phyloP scores from a whole-genome alignment of 2,329 filamentous ascomycete genomes.

The Grosmannia penicillata region DNA sequence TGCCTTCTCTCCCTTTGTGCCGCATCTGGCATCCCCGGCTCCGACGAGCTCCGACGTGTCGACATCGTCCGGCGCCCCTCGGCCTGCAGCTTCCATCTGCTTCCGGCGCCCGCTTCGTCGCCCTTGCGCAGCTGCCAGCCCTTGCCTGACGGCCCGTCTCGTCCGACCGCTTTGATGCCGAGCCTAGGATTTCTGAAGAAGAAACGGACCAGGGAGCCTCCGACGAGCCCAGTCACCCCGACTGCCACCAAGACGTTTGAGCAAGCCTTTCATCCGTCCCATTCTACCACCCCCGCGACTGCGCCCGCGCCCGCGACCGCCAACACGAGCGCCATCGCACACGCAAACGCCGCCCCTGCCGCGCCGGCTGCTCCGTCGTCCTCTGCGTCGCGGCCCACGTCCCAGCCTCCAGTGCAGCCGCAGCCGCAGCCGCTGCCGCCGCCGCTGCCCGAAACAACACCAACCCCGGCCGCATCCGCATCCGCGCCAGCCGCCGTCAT shows the following conservation, averaged over 20 bases:
- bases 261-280: constrained; percentile 21
- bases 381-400: constrained; percentile 11
- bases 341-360: too few relatives aligned
- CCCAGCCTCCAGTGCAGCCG: not conserved
- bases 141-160: too few relatives aligned
- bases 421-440: not conserved
- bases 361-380: constrained; percentile 6
- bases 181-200: constrained; percentile 94
- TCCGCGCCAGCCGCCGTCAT: constrained; percentile 13
- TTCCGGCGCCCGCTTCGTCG: not conserved
- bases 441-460: constrained; percentile 20
- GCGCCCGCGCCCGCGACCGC: constrained; percentile 7
- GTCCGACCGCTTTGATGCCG: constrained; percentile 51
- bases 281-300: constrained; percentile 7
- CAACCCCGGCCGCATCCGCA: constrained; percentile 11
- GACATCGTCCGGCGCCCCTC: too few relatives aligned
- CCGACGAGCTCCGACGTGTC: too few relatives aligned
- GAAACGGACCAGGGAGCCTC: constrained; percentile 90
- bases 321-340: constrained; percentile 10
- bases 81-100: too few relatives aligned
- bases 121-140: not conserved
- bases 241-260: constrained; percentile 38
- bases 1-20: too few relatives aligned
- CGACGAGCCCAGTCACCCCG: constrained; percentile 48
- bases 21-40: too few relatives aligned